These are phyloP conservation scores for Zasmidium cellare DNA, from an alignment of 2,329 filamentous ascomycete species.

Conservation along the genomic window DNA sequence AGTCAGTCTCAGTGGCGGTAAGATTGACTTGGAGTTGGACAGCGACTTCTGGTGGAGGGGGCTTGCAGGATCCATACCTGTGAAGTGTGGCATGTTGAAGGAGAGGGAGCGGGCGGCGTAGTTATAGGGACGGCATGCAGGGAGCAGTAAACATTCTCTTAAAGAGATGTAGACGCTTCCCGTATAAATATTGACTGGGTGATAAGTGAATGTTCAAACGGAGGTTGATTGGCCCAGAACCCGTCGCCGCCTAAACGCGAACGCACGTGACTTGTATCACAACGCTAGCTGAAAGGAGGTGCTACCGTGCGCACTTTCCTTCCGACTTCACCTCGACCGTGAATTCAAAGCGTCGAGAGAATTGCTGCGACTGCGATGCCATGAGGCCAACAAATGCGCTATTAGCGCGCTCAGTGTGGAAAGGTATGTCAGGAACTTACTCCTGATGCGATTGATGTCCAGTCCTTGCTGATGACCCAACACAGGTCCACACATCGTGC, in stretches of 20 bases:
- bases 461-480: neutral
- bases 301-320: conserved; percentile 11
- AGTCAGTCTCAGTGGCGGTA: conserved; percentile 6
- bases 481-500: conserved; percentile 67
- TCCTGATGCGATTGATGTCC: neutral
- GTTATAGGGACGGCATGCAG: neutral
- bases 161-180: neutral
- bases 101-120: neutral
- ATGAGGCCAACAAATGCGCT: conserved; percentile 34
- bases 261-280: neutral
- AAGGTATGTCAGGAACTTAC: conserved; percentile 59
- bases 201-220: conserved; percentile 5
- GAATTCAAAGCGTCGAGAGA: neutral
- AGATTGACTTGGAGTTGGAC: neutral
- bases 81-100: conserved; percentile 19
- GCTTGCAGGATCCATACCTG: conserved; percentile 11
- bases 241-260: conserved; percentile 15
- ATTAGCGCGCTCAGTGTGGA: conserved; percentile 77
- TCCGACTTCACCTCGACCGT: conserved; percentile 14
- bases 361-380: conserved; percentile 12
- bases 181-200: neutral
- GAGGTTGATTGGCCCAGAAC: conserved; percentile 7
- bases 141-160: neutral
- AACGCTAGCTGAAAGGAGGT: conserved; percentile 1
- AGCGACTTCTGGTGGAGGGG: neutral